These are phyloP conservation scores for Tulasnella sp. DNA, from an alignment of 768 basidiomycete species.

Conservation along the genomic window DNA sequence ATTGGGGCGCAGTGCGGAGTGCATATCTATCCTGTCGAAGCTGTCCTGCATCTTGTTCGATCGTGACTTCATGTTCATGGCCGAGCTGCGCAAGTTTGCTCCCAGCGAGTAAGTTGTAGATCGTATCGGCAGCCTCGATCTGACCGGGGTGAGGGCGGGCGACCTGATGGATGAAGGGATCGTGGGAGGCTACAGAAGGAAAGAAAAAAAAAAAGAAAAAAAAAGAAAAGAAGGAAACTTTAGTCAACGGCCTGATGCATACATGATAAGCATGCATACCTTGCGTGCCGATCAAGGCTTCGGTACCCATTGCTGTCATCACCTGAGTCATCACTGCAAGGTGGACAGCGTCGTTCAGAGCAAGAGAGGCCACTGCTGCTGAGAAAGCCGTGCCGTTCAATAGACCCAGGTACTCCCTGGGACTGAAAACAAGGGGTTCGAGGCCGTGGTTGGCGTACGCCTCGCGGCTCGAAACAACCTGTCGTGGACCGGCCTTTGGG, in stretches of 20 bases:
- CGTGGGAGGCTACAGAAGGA: conserved; percentile 56
- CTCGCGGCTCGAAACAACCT: conserved; percentile 25
- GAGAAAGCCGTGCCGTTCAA: conserved; percentile 78
- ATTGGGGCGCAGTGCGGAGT: conserved; percentile 68
- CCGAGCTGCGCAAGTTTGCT: conserved; percentile 53
- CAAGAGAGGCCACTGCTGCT: conserved; percentile 65
- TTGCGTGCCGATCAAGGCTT: conserved; percentile 65
- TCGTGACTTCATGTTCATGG: conserved; percentile 60
- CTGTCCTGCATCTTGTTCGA: conserved; percentile 59
- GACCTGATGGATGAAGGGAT: conserved; percentile 61
- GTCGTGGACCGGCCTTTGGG: conserved; percentile 17
- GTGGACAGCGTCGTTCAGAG: conserved; percentile 53
- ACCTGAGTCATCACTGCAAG: conserved; percentile 40
- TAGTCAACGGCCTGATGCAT: background rate
- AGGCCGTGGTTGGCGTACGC: conserved; percentile 38
- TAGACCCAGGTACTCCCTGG: conserved; percentile 29
- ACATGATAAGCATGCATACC: conserved; percentile 18
- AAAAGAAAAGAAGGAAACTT: too few species aligned
- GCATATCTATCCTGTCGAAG: conserved; percentile 68
- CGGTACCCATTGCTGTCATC: conserved; percentile 73
- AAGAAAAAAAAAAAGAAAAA: too few species aligned
- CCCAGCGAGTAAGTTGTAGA: conserved; percentile 58
- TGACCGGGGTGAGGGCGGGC: conserved; percentile 81
- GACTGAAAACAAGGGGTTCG: conserved; percentile 37
- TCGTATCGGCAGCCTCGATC: conserved; percentile 61